These are phyloP conservation scores for Plantago major DNA, from an alignment of 257 asterid species.

Conservation along the genomic window DNA sequence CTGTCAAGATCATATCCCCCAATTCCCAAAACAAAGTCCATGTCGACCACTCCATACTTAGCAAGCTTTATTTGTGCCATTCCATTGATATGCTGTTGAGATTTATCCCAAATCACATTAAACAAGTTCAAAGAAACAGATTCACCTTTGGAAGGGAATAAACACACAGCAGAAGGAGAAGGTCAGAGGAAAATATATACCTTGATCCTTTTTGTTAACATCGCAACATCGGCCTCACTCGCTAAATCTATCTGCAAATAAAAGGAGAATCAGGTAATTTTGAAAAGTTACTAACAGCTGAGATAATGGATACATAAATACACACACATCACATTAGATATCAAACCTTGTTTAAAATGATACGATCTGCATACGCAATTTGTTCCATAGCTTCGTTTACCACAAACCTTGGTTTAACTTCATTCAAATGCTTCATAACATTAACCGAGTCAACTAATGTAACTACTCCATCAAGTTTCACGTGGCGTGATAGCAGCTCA, in stretches of 20 bases:
- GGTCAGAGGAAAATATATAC: slow-evolving; percentile 23
- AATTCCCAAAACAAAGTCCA: slow-evolving; percentile 93
- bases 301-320: slow-evolving; percentile 3
- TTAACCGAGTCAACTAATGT: slow-evolving; percentile 86
- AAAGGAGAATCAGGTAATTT: slow-evolving; percentile 24
- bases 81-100: slow-evolving; percentile 73
- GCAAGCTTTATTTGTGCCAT: slow-evolving; percentile 80
- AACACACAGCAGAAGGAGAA: slow-evolving; percentile 1
- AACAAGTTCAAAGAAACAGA: slow-evolving; percentile 6
- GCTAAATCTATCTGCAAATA: slow-evolving; percentile 77
- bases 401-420: slow-evolving; percentile 94
- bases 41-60: slow-evolving; percentile 71
- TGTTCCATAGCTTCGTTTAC: slow-evolving; percentile 96
- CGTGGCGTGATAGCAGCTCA: slow-evolving; percentile 71
- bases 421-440: slow-evolving; percentile 68
- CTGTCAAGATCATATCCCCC: slow-evolving; percentile 99
- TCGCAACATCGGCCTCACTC: slow-evolving; percentile 61
- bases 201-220: slow-evolving; percentile 61
- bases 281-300: slow-evolving; percentile 16
- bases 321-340: slow-evolving; percentile 5
- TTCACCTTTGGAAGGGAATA: not conserved
- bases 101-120: slow-evolving; percentile 6
- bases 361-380: slow-evolving; percentile 95
- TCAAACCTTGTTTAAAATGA: slow-evolving; percentile 67
- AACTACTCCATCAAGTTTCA: slow-evolving; percentile 96